These are phyloP conservation scores for Sutorius eximius DNA, from an alignment of 1,284 basidiomycete species.

Conservation along the genomic window DNA sequence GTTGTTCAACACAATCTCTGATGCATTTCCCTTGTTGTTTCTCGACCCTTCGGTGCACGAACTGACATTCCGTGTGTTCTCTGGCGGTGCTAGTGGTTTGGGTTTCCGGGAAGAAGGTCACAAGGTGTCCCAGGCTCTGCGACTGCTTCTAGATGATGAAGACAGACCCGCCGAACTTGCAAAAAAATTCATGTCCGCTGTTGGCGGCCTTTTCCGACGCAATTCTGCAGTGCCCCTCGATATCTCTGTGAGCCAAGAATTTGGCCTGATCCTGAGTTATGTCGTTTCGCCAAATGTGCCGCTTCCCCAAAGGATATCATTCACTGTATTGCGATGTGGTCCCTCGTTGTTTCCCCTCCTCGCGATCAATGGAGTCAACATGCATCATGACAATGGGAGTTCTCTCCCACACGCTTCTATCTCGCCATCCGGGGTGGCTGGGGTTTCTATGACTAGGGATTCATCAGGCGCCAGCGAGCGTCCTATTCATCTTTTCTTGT, in stretches of 20 bases:
- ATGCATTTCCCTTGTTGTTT: background rate
- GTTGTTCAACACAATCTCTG: background rate
- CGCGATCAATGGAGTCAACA: background rate
- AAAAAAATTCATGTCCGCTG: background rate
- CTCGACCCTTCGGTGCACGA: background rate
- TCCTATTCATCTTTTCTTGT: background rate
- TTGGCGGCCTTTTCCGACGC: background rate
- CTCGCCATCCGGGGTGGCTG: background rate
- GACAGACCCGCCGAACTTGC: background rate
- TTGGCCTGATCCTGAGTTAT: background rate
- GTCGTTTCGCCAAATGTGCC: background rate
- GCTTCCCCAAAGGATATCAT: background rate
- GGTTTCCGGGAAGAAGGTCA: background rate
- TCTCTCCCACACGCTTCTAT: background rate
- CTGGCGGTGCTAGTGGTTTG: background rate
- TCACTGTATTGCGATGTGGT: background rate
- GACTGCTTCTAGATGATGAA: background rate
- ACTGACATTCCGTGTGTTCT: background rate
- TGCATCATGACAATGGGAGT: background rate
- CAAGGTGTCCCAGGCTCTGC: background rate
- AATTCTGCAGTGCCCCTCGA: background rate
- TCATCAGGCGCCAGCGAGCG: background rate
- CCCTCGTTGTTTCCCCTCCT: background rate
- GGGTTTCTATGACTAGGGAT: too few species aligned
- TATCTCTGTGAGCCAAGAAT: background rate